These are phyloP conservation scores for Vitis cinerea DNA, from an alignment of 164 flowering plant genomes.

Conservation along the genomic window DNA sequence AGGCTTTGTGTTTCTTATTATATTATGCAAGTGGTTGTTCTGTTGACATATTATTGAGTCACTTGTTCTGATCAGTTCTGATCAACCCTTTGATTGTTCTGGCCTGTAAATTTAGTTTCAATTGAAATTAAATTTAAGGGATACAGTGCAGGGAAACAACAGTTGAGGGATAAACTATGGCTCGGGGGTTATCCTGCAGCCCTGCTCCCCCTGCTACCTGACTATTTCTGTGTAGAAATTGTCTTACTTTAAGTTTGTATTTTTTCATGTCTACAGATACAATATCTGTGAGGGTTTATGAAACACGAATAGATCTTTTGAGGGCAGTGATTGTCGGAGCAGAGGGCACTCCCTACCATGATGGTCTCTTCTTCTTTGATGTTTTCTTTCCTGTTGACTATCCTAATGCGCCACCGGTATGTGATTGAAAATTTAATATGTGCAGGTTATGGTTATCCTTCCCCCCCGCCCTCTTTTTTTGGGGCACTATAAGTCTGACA, in stretches of 20 bases:
- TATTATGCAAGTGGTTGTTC: neutral
- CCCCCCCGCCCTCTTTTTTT: neutral
- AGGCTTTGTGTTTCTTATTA: neutral
- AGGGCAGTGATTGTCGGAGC: conserved; percentile 93
- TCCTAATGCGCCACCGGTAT: conserved; percentile 77
- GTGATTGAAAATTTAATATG: conserved; percentile 17
- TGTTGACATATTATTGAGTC: neutral
- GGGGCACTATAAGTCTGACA: conserved; percentile 6
- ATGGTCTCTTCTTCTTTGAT: conserved; percentile 86
- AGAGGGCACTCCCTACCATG: conserved; percentile 87
- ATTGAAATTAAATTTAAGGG: neutral
- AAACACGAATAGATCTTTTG: conserved; percentile 77
- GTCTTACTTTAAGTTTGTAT: neutral
- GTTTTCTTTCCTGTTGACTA: conserved; percentile 56
- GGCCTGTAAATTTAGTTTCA: neutral
- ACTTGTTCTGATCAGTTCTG: neutral
- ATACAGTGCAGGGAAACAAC: too few species aligned
- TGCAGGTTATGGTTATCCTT: neutral
- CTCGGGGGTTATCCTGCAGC: neutral
- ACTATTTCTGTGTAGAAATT: neutral
- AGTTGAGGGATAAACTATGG: neutral
- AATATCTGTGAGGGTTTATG: conserved; percentile 74
- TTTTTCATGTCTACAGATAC: conserved; percentile 39
- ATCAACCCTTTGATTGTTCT: neutral
- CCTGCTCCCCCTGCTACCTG: neutral